A percentile compares a stretch with the other conserved stretches of the same genome.
phyloP scores from a whole-genome alignment of 139 green algal species.

The Chlorella ohadii region DNA sequence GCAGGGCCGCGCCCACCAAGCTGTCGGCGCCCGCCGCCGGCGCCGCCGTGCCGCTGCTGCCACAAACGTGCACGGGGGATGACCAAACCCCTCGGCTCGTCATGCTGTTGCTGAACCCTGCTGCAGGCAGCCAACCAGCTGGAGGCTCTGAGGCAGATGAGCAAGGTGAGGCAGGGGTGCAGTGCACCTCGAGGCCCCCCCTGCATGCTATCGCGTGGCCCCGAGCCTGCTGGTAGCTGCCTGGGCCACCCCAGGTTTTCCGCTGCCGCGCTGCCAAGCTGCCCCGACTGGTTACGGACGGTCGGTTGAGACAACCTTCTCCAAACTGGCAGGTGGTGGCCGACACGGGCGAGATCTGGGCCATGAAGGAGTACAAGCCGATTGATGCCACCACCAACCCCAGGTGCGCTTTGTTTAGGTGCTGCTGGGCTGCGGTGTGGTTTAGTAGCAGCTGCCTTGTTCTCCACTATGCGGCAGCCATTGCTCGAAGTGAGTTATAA shows the following conservation, averaged over 20 bases:
- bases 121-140: conserved; percentile 67
- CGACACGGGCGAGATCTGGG: conserved; percentile 60
- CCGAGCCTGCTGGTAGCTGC: background rate
- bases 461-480: too few relatives aligned
- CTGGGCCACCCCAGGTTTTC: background rate
- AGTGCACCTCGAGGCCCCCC: too few relatives aligned
- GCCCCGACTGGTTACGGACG: too few relatives aligned
- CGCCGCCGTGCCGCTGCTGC: too few relatives aligned
- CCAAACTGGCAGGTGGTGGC: conserved; percentile 23
- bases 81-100: background rate
- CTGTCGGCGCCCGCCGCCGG: too few relatives aligned
- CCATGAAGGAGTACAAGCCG: conserved; percentile 76
- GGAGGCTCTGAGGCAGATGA: conserved; percentile 66
- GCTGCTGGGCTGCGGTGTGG: too few relatives aligned
- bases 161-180: conserved; percentile 48
- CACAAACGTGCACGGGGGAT: too few relatives aligned
- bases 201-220: too few relatives aligned
- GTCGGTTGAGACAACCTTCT: background rate
- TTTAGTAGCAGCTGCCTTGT: too few relatives aligned
- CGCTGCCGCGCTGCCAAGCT: background rate
- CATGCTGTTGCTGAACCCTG: too few relatives aligned
- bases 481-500: too few relatives aligned
- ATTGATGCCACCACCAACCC: conserved; percentile 90
- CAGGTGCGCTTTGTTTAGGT: conserved; percentile 41
- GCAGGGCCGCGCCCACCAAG: too few relatives aligned